Evolutionary conservation across 768 basidiomycete genomes (phyloP).

Genomic region (Goffeauzyma gilvescens): DNA sequence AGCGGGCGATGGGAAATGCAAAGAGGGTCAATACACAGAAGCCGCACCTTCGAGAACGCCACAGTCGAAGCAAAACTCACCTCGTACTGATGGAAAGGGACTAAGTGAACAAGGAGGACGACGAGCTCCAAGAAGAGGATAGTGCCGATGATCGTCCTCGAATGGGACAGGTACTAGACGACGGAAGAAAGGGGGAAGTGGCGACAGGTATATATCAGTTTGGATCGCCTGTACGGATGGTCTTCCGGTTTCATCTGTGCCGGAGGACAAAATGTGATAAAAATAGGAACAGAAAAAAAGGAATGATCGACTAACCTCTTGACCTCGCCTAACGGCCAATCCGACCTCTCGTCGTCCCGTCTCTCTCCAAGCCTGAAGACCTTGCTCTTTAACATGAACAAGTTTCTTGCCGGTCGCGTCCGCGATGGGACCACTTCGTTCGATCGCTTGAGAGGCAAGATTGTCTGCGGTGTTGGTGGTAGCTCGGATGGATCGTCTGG

Average conservation of each 20-base stretch:
- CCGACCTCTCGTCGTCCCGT: neutral
- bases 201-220: no score
- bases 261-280: neutral
- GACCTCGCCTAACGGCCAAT: neutral
- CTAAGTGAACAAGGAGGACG: slow-evolving; percentile 18
- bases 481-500: neutral
- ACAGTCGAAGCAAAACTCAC: neutral
- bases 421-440: neutral
- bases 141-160: slow-evolving; percentile 16
- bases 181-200: neutral
- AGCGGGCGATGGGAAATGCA: no score
- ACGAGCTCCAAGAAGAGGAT: slow-evolving; percentile 19
- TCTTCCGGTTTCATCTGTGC: neutral
- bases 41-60: slow-evolving; percentile 1
- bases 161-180: slow-evolving; percentile 18
- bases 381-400: neutral
- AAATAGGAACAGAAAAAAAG: neutral
- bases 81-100: slow-evolving; percentile 25
- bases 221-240: no score
- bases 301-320: neutral
- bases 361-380: slow-evolving; percentile 1
- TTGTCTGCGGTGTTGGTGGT: neutral
- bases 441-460: neutral
- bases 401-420: neutral
- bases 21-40: neutral